Base-by-base conservation (phyloP, 1,284 basidiomycete genomes). In the Stereum hirsutum region DNA sequence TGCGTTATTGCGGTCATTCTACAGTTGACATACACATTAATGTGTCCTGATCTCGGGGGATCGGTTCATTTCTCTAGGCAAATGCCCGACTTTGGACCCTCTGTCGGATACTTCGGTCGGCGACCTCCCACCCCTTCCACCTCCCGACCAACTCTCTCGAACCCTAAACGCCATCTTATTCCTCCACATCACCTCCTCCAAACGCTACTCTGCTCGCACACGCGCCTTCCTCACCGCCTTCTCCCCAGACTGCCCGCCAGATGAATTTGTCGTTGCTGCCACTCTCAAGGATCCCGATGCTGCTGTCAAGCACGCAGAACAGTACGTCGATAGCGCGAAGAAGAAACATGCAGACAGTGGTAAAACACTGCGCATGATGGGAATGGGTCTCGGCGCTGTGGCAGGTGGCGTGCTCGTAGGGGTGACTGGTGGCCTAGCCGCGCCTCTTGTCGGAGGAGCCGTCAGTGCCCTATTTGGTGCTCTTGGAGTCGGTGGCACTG, bases 341-440 rank as follows among this genome's bases (percentile, higher is more conserved):
- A 57, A 64, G 35, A 54, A 63, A 7, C 70, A 75, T 47, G 73
- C 72, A 1, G 54, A 61, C 39, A 57, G 57, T 36, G 63, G 67
- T n/a, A 64, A 60, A 49, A 59, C 63, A 1, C 54, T 73, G 47
- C 63, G 75, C 15, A 55, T 49, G 43, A 57, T 68, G 11, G 75
- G 75, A n/a, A 64, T 77, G 39, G 73, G 74, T 1, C 55, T 74
- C 10, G 72, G 70, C 17, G 75, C 75, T 20, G 57, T 78, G 7
- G 74, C 70, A 8, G 77, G 75, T 5, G 75, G 75, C 12, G 65
- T 75, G 17, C 60, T 79, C 27, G 60, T 79, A 6, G 77, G 75
- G 5, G 65, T 78, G 14, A 77, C 75, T 19, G 76, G 66, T 32
- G 68, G 76, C 6, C 61, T 78, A 6, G 75, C 75, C 4, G 77